Evolutionary conservation across 2,329 filamentous ascomycete genomes (phyloP), one percentile per base, ranked within the genome.

Genomic region (Diaporthe longicolla): DNA sequence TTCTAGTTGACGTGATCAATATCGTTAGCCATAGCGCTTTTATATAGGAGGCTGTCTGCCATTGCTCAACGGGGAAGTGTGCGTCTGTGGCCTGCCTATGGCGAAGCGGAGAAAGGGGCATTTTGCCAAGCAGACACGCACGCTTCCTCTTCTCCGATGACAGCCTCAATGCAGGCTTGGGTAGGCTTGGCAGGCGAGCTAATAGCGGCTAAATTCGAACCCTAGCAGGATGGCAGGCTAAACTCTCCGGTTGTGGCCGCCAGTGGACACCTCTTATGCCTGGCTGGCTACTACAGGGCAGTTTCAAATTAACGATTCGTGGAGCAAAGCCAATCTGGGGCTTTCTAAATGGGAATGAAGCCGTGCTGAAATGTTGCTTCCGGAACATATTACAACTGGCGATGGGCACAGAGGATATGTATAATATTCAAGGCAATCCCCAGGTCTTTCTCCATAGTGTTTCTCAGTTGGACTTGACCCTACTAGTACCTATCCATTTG

Each of bases 291-390:
- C 59, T 35, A 65, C 43, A n/a, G 45, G 19, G 40, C 13, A n/a
- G 59, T 65, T 65, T 65, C 59, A 35, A 32, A 32, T 65, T 65
- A 11, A 65, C 43, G 32, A 35, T 65, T 65, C 59, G 43, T 65
- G 59, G 59, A 65, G 40, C 21, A 24, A 11, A 35, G 19, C 48
- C 59, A 65, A 65, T 65, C n/a, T 65, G 59, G n/a, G 43, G 5
- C 59, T 19, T 48, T 48, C 40, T 48, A 32, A 65, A 48, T 48
- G 32, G 9, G 40, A 26, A 35, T 32, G 19, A 65, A 48, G 59
- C 59, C 59, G 19, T 32, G 17, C 29, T n/a, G n/a, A 15, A 50
- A 15, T 48, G 40, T 26, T 15, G 29, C 26, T 48, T 48, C 59
- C 59, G 59, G 59, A 35, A 15, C 43, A 65, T 13, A 50, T 32